Conservation (phyloP, 345 rosid species). For the Mercurialis annua region DNA sequence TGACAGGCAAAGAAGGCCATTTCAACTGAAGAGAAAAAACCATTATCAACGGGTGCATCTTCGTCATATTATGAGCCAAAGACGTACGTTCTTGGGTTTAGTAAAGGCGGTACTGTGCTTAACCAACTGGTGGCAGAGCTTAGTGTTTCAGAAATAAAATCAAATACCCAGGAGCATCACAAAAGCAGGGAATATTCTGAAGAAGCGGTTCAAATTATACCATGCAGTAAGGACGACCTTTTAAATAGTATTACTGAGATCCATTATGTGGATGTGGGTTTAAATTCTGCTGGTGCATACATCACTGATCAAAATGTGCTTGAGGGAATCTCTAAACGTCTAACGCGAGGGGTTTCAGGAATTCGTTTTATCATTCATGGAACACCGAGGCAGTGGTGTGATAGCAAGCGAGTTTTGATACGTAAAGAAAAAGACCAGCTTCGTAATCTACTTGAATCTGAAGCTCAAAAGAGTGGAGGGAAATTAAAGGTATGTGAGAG, state of each 20-base stretch:
- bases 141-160: conserved; percentile 30
- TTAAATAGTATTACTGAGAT: conserved; percentile 56
- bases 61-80: conserved; percentile 32
- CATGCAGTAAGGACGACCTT: conserved; percentile 46
- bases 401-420: conserved; percentile 52
- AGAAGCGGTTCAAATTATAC: conserved; percentile 41
- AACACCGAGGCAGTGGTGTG: conserved; percentile 95
- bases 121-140: conserved; percentile 81
- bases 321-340: conserved; percentile 39
- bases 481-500: conserved; percentile 52
- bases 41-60: conserved; percentile 12
- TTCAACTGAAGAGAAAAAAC: conserved; percentile 24
- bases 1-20: conserved; percentile 41
- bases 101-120: conserved; percentile 83
- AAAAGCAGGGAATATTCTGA: conserved; percentile 12
- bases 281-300: conserved; percentile 71
- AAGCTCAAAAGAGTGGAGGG: conserved; percentile 38
- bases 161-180: conserved; percentile 19
- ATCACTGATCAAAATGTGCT: conserved; percentile 52
- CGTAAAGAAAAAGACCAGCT: conserved; percentile 56
- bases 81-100: conserved; percentile 70
- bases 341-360: conserved; percentile 24
- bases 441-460: conserved; percentile 47
- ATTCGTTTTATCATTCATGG: conserved; percentile 64
- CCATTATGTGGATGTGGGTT: conserved; percentile 82